A percentile compares a stretch with the other conserved stretches of the same genome.
Evolutionary conservation across 345 rosid genomes (phyloP).

Genomic region (Bruguiera parviflora): DNA sequence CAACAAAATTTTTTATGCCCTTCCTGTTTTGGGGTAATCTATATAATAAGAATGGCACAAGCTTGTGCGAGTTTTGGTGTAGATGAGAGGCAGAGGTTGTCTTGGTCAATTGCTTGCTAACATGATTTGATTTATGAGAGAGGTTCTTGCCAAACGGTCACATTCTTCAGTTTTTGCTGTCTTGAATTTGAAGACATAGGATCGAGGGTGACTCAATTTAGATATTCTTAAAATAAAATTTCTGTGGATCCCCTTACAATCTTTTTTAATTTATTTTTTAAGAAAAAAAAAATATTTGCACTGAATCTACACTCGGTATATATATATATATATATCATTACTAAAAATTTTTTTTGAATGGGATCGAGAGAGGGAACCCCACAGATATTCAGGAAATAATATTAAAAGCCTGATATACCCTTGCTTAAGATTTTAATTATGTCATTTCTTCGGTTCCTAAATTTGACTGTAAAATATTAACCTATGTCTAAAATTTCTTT

Average conservation of each 20-base stretch:
- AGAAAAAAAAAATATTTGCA: too few relatives aligned
- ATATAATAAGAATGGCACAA: too few relatives aligned
- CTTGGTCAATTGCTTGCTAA: not conserved
- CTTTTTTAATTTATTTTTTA: too few relatives aligned
- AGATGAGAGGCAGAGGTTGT: conserved; percentile 12
- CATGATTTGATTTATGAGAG: conserved; percentile 10
- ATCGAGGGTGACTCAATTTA: not conserved
- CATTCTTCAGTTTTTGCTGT: conserved; percentile 17
- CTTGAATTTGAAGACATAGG: conserved; percentile 7
- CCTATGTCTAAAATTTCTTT: too few relatives aligned
- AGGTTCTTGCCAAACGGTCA: conserved; percentile 20
- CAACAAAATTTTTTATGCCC: not conserved
- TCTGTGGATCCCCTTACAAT: too few relatives aligned
- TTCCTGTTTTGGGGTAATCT: too few relatives aligned
- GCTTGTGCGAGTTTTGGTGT: not conserved
- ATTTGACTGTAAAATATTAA: not conserved
- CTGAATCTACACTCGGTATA: too few relatives aligned
- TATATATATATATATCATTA: too few relatives aligned
- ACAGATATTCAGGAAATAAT: not conserved
- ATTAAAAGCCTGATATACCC: conserved; percentile 31
- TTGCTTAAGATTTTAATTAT: conserved; percentile 34
- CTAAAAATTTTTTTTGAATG: too few relatives aligned
- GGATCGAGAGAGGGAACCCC: not conserved
- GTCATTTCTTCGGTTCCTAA: conserved; percentile 43
- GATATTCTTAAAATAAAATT: too few relatives aligned